Evolutionary conservation across 208 protist genomes (phyloP), one percentile per base, ranked within the genome.

Genomic region (Acanthamoeba rhysodes): DNA sequence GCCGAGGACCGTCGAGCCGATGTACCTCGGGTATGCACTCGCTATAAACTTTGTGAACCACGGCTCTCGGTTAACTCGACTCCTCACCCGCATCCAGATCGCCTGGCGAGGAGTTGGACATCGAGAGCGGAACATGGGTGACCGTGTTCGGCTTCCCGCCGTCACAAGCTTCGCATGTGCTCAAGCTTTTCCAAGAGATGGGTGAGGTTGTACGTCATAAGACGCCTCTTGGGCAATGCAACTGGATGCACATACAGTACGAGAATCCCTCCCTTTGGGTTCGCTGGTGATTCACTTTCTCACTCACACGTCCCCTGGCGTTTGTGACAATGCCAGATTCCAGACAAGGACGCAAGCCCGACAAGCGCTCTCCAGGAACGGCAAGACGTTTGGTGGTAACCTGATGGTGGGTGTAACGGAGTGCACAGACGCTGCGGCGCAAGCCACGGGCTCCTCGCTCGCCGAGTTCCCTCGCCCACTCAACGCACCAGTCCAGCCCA

Each of bases 231-330:
- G 84, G 55, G 4, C 55, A 90, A 24, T 90, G 84, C 55, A 90
- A 90, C 6, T 90, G 84, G 84, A 90, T 90, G 55, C 84, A 90
- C 57, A 90, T 90, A 12, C 84, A 90, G 84, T 90, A 68, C 84
- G 48, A 18, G 2, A 3, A 41, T 0, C 66, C 7, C 20, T 18
- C 29, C 27, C 41, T 18, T 24, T 9, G 27, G 12, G 3, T 32
- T 37, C 41, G 14, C 29, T 41, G 24, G 5, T 84, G n/a, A 2
- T 27, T 45, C 41, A 45, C 41, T 45, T 45, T 55, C 34, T 84
- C 1, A 53, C 34, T 84, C 1, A 53, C 37, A n/a, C 37, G 37
- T 55, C 37, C 50, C n/a, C 10, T 80, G 16, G 20, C 18, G 9
- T 80, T 45, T 45, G 72, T 20, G 16, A 20, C 50, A 4, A 62